Base-by-base conservation (phyloP, 306 rosid genomes). In the Morella rubra region DNA sequence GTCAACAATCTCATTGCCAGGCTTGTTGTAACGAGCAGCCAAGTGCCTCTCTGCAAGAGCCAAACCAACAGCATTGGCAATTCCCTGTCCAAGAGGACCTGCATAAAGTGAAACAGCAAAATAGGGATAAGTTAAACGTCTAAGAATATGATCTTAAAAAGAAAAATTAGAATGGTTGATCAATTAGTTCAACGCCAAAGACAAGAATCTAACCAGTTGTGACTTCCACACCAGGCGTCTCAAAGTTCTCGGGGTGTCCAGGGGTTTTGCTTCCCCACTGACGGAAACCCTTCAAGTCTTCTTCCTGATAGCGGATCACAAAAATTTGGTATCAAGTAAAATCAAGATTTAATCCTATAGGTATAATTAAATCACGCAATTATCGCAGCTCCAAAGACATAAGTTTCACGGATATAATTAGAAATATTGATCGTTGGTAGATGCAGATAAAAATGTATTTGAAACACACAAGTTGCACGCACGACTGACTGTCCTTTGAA, bases 41-140 rank as follows among this genome's bases (percentile, higher is more conserved):
- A 96, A 89, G 84, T 96, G 99, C 86, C 85, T 96, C 93, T 96
- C 99, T 4, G 99, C 97, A 45, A 96, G 93, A 50, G 99, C 99
- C 88, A 96, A 82, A 85, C 99, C 99, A 80, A 96, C 98, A 44
- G 90, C 99, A 87, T 96, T 96, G 45, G 93, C 98, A 86, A 96
- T 88, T 0, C 99, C 99, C 87, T 96, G 99, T 56, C 99, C 99
- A 76, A 96, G 91, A 72, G 99, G 99, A 87, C 99, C 99, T 96
- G 81, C 15, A 86, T 53, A 66, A 77, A 32, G 80, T 46, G 73
- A 32, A 44, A 69, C 10, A 69, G 60, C n/a, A 70, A 72, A 66
- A 22, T 5, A 72, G 16, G 14, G 42, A 68, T 67, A 49, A 7
- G 12, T 22, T 41, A 24, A 41, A 61, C 32, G 56, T 0, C 22